These are phyloP conservation scores for Colletotrichum truncatum DNA, from an alignment of 2,329 filamentous ascomycete species.

Conservation along the genomic window DNA sequence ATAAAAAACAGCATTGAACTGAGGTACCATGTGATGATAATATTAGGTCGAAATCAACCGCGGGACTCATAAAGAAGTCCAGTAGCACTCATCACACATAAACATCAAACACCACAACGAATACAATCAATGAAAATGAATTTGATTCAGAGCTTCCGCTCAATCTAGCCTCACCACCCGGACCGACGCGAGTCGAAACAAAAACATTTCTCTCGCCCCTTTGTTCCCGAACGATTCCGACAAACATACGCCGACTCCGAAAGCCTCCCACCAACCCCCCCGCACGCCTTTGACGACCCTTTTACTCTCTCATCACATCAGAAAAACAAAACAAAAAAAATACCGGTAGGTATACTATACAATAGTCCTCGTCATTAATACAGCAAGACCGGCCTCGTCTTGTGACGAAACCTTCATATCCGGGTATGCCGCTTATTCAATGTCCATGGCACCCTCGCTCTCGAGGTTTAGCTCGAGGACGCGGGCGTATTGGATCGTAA, in stretches of 20 bases:
- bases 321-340: no score
- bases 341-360: conserved; percentile 27
- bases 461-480: conserved; percentile 72
- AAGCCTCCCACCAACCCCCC: background rate
- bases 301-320: conserved; percentile 9
- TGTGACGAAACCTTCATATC: background rate
- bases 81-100: background rate
- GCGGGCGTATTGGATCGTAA: conserved; percentile 94
- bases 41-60: no score
- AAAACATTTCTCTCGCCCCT: background rate
- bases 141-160: background rate
- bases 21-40: no score
- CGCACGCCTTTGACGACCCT: background rate
- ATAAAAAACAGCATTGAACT: no score
- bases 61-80: no score
- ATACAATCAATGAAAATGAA: background rate
- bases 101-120: background rate
- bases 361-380: conserved; percentile 17
- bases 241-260: conserved; percentile 22
- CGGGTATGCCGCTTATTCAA: background rate
- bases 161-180: background rate
- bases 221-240: background rate
- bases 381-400: background rate
- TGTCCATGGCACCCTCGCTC: conserved; percentile 55
- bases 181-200: background rate